Percentiles rank a stretch among this genome's conserved stretches.
Conservation (phyloP, 495 filamentous ascomycete genomes). For the Margaritispora aquatica region DNA sequence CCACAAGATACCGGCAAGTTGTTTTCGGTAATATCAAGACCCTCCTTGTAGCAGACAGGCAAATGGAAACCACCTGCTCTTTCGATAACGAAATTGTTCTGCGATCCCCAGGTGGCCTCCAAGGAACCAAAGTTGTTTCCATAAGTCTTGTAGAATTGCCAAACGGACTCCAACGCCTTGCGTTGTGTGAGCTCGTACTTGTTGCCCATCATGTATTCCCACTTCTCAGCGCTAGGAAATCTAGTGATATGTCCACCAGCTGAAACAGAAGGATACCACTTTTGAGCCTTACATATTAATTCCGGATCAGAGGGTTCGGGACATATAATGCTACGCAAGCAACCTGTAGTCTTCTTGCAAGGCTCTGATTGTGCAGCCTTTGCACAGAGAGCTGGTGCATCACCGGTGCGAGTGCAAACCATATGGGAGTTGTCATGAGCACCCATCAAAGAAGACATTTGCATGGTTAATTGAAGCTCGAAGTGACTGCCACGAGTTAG, state of each 20-base stretch:
- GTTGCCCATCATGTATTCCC: neutral
- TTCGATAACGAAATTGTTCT: neutral
- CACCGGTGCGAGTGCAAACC: neutral
- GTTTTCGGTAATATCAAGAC: neutral
- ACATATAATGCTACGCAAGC: neutral
- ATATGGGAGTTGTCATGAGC: neutral
- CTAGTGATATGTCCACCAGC: neutral
- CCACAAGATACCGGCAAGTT: conserved; percentile 1
- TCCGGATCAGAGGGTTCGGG: neutral
- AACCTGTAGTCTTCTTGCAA: neutral
- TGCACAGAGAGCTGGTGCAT: neutral
- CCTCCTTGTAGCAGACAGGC: conserved; percentile 1
- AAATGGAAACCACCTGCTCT: neutral
- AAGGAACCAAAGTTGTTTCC: neutral
- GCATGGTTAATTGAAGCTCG: neutral
- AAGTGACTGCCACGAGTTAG: neutral
- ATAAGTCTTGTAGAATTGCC: neutral
- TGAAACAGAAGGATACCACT: neutral
- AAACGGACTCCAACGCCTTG: neutral
- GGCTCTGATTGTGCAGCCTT: neutral
- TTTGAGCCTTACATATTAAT: neutral
- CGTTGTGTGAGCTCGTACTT: neutral
- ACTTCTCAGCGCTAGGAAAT: neutral
- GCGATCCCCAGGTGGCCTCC: neutral
- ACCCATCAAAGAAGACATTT: neutral